Base-by-base conservation (phyloP, 805 yeast genomes). In the Metschnikowia orientalis region DNA sequence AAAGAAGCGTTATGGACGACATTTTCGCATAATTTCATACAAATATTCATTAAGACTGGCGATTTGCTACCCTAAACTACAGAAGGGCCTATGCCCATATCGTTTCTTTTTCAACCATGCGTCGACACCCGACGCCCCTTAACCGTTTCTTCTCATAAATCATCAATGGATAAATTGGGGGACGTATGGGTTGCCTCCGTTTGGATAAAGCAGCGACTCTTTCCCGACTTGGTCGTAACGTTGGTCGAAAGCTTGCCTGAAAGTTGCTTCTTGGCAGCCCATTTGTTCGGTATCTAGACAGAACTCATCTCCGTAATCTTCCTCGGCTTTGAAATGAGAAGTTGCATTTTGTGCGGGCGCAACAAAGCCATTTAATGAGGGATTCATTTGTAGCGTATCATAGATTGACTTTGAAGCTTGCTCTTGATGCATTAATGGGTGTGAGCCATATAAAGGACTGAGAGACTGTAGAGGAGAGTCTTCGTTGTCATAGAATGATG, bases 1-100 rank as follows among this genome's bases (percentile, higher is more conserved):
- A 58, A 32, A 71, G 61, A 40, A 69, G 70, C 28, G 80, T 78
- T 8, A 85, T 85, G 35, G 92, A 83, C 55, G 84, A 77, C 47
- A 84, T 85, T 10, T 84, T 84, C 57, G 87, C 86, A 1, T 76
- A 34, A 37, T 9, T 6, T 12, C 22, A 11, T 16, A 20, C 12
- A 26, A 30, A 22, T 26, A 37, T 22, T 24, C 22, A 21, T 21
- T 28, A n/a, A n/a, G n/a, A n/a, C n/a, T n/a, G n/a, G n/a, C n/a
- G n/a, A n/a, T n/a, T n/a, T n/a, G n/a, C n/a, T n/a, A n/a, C n/a
- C n/a, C n/a, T n/a, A n/a, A n/a, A n/a, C n/a, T n/a, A n/a, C n/a
- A n/a, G n/a, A n/a, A n/a, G n/a, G n/a, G n/a, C n/a, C n/a, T n/a
- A n/a, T n/a, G n/a, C n/a, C n/a, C n/a, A n/a, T n/a, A n/a, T n/a